Base-by-base conservation (phyloP, 176 grass and related monocot genomes). In the Musa acuminata region DNA sequence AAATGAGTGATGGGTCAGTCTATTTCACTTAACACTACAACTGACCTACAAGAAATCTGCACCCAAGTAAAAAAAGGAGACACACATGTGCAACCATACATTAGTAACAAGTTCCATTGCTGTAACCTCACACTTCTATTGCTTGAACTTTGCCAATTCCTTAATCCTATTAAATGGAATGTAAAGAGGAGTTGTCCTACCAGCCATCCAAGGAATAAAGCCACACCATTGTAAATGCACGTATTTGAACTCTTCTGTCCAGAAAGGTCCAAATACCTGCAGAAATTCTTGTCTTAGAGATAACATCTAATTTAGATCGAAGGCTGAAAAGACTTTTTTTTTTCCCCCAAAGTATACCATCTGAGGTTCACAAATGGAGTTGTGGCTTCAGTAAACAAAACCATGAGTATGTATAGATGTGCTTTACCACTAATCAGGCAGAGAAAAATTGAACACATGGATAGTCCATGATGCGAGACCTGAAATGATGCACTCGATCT, bases 291-390 rank as follows among this genome's bases (percentile, higher is more conserved):
- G 48, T 10, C 19, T 24, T 54, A 53, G 75, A 75, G 16, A 84
- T 75, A 82, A 73, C 73, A 52, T 22, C 6, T 51, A 17, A 2
- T 22, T 66, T 51, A 60, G 43, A 11, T 21, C 24, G 50, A 10
- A 49, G n/a, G 67, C 25, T 8, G 43, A 11, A 20, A 71, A 53
- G 73, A 62, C 63, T 1, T 49, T 11, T 16, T 27, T 67, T 1
- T 49, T 14, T 16, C 23, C 65, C n/a, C 65, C n/a, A 53, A 63
- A 52, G 19, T 53, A 55, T 92, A 96, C 89, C 93, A 96, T 96
- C 93, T 96, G 64, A 96, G 85, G 64, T 96, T 96, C 49, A 96
- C 93, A 86, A 89, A 87, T 14, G 89, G 93, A 71, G 93, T 96
- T 19, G 93, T 96, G 55, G 82, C 76, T 85, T 96, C 93, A 21